Percentiles rank a stretch among this genome's conserved stretches.
These are phyloP conservation scores for Crithidia bombi DNA, from an alignment of 208 protist species.

Conservation along the genomic window DNA sequence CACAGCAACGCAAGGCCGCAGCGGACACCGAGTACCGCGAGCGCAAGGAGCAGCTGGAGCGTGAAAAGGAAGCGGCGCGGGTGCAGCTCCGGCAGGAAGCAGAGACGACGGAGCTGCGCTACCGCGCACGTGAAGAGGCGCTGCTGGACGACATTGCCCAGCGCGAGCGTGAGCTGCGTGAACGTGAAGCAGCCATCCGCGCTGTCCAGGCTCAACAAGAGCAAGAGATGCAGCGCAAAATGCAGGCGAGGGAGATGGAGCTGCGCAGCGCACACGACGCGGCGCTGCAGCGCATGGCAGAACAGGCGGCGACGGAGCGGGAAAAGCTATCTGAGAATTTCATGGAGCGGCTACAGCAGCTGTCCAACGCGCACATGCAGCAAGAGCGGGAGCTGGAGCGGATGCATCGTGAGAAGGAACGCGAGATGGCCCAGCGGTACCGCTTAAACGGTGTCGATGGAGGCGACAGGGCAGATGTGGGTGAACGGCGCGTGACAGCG, in stretches of 20 bases:
- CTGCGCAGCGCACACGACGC: constrained; percentile 57
- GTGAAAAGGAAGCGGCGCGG: constrained; percentile 48
- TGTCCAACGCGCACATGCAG: constrained; percentile 63
- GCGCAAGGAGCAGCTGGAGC: constrained; percentile 36
- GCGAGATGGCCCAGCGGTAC: constrained; percentile 45
- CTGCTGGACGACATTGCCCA: constrained; percentile 49
- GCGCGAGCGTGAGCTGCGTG: constrained; percentile 55
- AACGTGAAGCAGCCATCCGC: constrained; percentile 53
- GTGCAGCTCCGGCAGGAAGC: constrained; percentile 37
- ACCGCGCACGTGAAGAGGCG: constrained; percentile 55
- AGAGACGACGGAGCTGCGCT: constrained; percentile 30
- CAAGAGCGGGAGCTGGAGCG: constrained; percentile 64
- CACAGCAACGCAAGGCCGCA: constrained; percentile 33
- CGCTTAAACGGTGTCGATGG: constrained; percentile 23
- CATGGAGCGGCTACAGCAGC: constrained; percentile 58
- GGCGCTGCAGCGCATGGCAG: constrained; percentile 44
- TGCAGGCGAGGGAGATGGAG: constrained; percentile 52
- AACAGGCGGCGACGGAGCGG: constrained; percentile 47
- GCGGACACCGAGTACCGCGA: constrained; percentile 50
- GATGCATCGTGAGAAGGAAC: constrained; percentile 75
- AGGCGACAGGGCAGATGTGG: constrained; percentile 18
- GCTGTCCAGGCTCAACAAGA: constrained; percentile 41
- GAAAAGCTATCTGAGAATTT: constrained; percentile 50
- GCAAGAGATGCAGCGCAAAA: constrained; percentile 36
- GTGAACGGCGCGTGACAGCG: constrained; percentile 20